Evolutionary conservation across 257 asterid genomes (phyloP), one percentile per base, ranked within the genome.

Genomic region (Catharanthus roseus): DNA sequence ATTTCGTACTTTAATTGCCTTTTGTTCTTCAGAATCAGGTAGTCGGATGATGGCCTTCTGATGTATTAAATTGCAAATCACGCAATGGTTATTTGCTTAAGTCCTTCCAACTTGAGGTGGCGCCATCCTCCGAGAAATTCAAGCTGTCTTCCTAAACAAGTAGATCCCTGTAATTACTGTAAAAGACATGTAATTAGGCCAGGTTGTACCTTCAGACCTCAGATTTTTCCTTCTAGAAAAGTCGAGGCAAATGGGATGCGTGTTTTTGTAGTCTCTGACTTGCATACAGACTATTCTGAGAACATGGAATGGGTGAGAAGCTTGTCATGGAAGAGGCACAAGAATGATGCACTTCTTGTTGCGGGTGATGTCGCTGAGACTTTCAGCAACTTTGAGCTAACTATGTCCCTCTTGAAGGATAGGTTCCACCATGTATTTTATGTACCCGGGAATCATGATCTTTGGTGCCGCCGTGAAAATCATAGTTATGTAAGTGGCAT

Each of bases 281-380:
- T 91, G 89, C 97, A 89, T 84, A 89, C 91, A 4, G 97, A 89
- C 47, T 89, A 91, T 76, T 7, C 75, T 6, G 96, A 88, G 65
- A 91, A 91, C 85, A 85, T 86, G 95, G 42, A 55, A 8, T 91
- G 96, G 95, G 84, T 91, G 61, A 84, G 78, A 60, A 79, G 85
- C 0, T 79, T 91, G 23, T 67, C 89, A 19, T 12, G 51, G 60
- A 64, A 39, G 38, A 56, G 75, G 42, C 70, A 51, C 75, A 73
- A 38, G 45, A 70, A 82, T 49, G 90, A 86, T 65, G 88, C 86
- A 55, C 90, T 91, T 33, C 69, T 91, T 23, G 96, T 91, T 65
- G 95, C 97, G 36, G 96, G 96, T 65, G 97, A 91, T 74, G 97
- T 89, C 72, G 90, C 97, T 31, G 97, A 91, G 90, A 91, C 96